A percentile compares a stretch with the other conserved stretches of the same genome.
phyloP scores from a whole-genome alignment of 129 eudicot species.

The Oenanthe sinensis region DNA sequence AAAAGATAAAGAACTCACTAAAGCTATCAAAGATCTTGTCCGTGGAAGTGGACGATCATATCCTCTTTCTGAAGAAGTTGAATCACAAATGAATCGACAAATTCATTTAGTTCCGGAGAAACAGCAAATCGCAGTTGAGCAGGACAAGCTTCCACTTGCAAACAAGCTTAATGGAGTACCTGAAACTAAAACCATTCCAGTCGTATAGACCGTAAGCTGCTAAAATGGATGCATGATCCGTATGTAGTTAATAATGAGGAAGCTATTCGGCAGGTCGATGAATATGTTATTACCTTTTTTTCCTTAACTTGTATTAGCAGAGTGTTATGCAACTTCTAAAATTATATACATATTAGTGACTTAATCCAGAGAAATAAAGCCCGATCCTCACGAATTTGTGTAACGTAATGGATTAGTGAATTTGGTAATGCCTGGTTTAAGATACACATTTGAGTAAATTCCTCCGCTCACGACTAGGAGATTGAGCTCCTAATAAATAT shows the following conservation, averaged over 20 bases:
- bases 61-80: slow-evolving; percentile 35
- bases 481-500: not conserved
- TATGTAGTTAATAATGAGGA: not conserved
- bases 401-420: not conserved
- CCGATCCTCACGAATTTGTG: not conserved
- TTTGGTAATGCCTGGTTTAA: not conserved
- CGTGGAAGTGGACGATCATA: slow-evolving; percentile 72
- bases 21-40: slow-evolving; percentile 62
- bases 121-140: slow-evolving; percentile 25
- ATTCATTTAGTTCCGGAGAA: slow-evolving; percentile 18
- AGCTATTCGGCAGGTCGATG: not conserved
- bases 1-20: slow-evolving; percentile 62
- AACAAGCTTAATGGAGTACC: slow-evolving; percentile 27
- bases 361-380: not conserved
- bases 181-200: slow-evolving; percentile 33
- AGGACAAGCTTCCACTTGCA: slow-evolving; percentile 25
- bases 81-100: slow-evolving; percentile 13
- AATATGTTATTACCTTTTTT: not conserved
- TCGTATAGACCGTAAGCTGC: slow-evolving; percentile 16
- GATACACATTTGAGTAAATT: not conserved
- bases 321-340: not conserved
- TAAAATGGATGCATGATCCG: not conserved
- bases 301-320: not conserved
- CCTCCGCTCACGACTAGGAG: not conserved
- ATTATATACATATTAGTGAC: not conserved